phyloP scores from a whole-genome alignment of 148 eudicot genomes.

The Persicaria tinctoria region DNA sequence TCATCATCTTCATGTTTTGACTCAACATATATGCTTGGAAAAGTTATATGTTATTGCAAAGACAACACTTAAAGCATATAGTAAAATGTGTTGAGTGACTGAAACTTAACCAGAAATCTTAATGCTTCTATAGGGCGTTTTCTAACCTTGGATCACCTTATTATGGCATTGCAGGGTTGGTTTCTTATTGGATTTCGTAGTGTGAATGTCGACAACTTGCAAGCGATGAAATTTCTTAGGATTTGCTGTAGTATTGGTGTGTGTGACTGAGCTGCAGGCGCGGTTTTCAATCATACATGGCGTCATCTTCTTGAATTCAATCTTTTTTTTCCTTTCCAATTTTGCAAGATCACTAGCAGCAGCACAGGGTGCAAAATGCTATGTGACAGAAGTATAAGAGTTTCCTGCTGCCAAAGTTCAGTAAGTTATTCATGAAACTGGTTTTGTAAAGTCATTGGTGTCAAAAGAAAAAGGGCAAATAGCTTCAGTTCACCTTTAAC shows the following conservation, averaged over 20 bases:
- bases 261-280: not conserved
- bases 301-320: not conserved
- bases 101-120: too few species aligned
- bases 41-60: not conserved
- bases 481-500: not conserved
- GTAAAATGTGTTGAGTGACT: too few species aligned
- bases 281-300: not conserved
- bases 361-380: slow-evolving; percentile 1
- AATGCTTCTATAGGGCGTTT: too few species aligned
- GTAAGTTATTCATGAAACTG: not conserved
- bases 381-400: not conserved
- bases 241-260: not conserved
- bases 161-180: slow-evolving; percentile 9
- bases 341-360: slow-evolving; percentile 12
- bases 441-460: slow-evolving; percentile 2
- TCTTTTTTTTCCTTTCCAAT: not conserved
- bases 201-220: not conserved
- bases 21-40: not conserved
- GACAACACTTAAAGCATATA: too few species aligned
- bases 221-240: not conserved
- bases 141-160: not conserved
- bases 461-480: slow-evolving; percentile 4
- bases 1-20: not conserved
- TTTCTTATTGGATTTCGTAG: not conserved
- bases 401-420: not conserved